Evolutionary conservation across 2,329 filamentous ascomycete genomes (phyloP), one percentile per base, ranked within the genome.

Genomic region (Penicillium sp.): DNA sequence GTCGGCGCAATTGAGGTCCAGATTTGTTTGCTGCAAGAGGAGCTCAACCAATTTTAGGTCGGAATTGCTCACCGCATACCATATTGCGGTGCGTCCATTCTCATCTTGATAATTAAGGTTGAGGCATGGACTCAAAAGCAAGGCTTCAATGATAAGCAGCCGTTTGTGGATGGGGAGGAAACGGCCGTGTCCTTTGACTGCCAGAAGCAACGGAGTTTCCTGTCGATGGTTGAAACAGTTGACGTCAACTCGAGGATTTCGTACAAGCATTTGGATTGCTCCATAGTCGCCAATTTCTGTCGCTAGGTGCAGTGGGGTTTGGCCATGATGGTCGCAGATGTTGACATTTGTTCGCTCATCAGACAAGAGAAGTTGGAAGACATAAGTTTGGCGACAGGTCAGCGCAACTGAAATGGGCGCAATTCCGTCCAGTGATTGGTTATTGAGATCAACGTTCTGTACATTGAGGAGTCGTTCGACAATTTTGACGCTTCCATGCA

Each of bases 161-260:
- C 35, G 2, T 50, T 50, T 50, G 0, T 50, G n/a, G 24, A 32
- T 50, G 1, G 47, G 46, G 34, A 48, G 46, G 2, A 48, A 48
- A 38, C 34, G 46, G 4, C 46, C 22, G 34, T 38, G 6, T 29
- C 34, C 16, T 48, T 48, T 48, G 16, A 48, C 22, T 16, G 34
- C 46, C 16, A 48, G 34, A 38, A 48, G 22, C 22, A 48, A 48
- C 46, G 35, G 46, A 39, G 46, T 49, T 49, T 49, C 46, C 14
- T 49, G 16, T 31, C 22, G 22, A 5, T 6, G 10, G 46, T 49
- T 49, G n/a, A 31, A 16, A 49, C 16, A 29, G 46, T 49, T 49
- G n/a, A 49, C n/a, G 4, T 49, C 16, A 49, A 49, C 46, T 20
- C 46, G 35, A 2, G 46, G 35, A 37, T 49, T 39, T 11, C 35